Base-by-base conservation (phyloP, 192 early-diverging fungal species). In the Hyaloraphidium curvatum region DNA sequence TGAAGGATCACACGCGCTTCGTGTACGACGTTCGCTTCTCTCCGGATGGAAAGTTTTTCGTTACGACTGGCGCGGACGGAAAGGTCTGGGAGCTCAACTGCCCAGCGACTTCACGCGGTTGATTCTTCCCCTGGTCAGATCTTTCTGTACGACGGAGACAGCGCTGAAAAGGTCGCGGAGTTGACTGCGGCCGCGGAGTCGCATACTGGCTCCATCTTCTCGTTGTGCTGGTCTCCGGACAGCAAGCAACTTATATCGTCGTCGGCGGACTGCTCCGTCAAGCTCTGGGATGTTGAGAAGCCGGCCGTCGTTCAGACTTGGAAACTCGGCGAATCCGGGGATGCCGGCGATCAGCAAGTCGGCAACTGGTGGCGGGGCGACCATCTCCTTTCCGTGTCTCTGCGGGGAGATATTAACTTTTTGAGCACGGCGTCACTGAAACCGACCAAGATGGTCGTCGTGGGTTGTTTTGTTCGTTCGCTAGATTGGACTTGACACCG, bases 91-190 rank as follows among this genome's bases (percentile, higher is more conserved):
- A 27, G 23, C 2, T 33, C 31, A n/a, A 17, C 53, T n/a, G 11
- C 30, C 33, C 33, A 37, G 9, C 7, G 9, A 7, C n/a, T n/a
- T n/a, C 33, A 11, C 33, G n/a, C 7, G n/a, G 33, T 58, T 19
- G 29, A 23, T 28, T 22, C 2, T 19, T 26, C 28, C 39, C 28
- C 28, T 23, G 4, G 13, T 16, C 22, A 64, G 73, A 69, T 97
- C 35, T 89, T 90, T 62, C 55, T 97, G 57, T 97, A 90, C 60
- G 89, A 97, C 43, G 94, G 84, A 27, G 84, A 85, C 51, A 87
- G 78, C 19, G 94, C 89, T 48, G 87, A 83, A 39, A 73, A 80
- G 22, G 39, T 85, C 16, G 67, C 61, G 1, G 77, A 82, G 52
- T 63, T 80, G 16, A 60, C 63, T 14, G 48, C 66, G 3, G 62